phyloP scores from a whole-genome alignment of 179 eudicot genomes.

The Vitellaria paradoxa region DNA sequence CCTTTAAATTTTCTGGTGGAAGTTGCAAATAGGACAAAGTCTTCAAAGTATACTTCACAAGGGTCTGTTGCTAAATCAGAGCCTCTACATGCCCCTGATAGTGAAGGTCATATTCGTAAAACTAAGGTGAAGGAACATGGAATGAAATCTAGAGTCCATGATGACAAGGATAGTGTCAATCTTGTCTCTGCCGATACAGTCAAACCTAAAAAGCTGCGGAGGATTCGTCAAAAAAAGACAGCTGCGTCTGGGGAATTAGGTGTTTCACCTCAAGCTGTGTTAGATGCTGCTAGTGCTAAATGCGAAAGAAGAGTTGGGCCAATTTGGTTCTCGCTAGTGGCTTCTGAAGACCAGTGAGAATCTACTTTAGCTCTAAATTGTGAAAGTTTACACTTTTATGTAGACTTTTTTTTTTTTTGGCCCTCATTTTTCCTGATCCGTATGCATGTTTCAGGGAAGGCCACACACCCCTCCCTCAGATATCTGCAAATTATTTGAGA shows the following conservation, averaged over 20 bases:
- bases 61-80: constrained; percentile 57
- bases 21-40: constrained; percentile 85
- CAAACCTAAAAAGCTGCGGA: constrained; percentile 56
- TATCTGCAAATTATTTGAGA: constrained; percentile 69
- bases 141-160: constrained; percentile 37
- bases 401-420: background rate
- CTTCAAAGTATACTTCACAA: constrained; percentile 52
- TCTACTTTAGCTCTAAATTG: constrained; percentile 2
- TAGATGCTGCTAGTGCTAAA: constrained; percentile 38
- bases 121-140: constrained; percentile 47
- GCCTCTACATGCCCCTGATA: constrained; percentile 33
- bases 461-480: constrained; percentile 66
- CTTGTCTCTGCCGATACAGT: constrained; percentile 32
- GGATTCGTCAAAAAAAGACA: constrained; percentile 40
- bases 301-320: constrained; percentile 58
- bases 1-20: constrained; percentile 84
- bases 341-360: constrained; percentile 69
- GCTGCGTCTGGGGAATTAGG: constrained; percentile 35
- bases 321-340: constrained; percentile 85
- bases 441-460: constrained; percentile 55
- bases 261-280: constrained; percentile 42
- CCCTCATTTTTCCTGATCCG: constrained; percentile 1
- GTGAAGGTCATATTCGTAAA: constrained; percentile 33
- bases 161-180: constrained; percentile 34
- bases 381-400: background rate